Evolutionary conservation across 805 yeast genomes (phyloP).

Genomic region (Starmerella stigmatis): DNA sequence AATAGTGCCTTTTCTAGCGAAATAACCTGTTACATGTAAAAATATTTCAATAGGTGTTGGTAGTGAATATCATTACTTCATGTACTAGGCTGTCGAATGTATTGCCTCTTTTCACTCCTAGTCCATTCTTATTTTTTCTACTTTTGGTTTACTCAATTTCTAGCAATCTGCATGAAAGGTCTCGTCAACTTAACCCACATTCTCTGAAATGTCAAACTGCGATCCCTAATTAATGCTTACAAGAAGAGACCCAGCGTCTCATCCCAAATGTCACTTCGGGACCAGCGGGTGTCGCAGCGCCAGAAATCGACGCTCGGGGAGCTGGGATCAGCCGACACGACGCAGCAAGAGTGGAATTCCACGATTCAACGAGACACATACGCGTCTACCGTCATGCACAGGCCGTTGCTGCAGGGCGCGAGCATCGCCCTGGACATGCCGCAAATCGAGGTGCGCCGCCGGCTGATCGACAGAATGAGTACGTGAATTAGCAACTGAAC

Average conservation of each 20-base stretch:
- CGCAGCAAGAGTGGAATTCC: conserved; percentile 16
- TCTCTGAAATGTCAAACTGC: not conserved
- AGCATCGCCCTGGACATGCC: conserved; percentile 18
- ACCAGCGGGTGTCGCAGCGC: conserved; percentile 3
- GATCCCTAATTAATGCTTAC: not conserved
- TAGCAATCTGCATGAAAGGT: too few species aligned
- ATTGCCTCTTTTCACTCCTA: not conserved
- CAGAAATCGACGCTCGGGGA: conserved; percentile 8
- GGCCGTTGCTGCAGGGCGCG: conserved; percentile 17
- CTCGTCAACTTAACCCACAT: too few species aligned
- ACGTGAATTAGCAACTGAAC: too few species aligned
- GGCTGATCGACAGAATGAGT: conserved; percentile 21
- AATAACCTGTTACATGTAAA: too few species aligned
- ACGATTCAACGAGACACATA: conserved; percentile 18
- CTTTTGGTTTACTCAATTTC: not conserved
- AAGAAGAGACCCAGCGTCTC: not conserved
- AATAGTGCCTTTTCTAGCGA: too few species aligned
- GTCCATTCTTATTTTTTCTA: not conserved
- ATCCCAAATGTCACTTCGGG: not conserved
- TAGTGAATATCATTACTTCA: too few species aligned
- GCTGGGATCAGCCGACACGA: conserved; percentile 19
- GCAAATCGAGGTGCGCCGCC: conserved; percentile 9
- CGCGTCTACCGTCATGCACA: conserved; percentile 18
- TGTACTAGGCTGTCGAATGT: too few species aligned
- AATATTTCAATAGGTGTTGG: too few species aligned